phyloP scores from a whole-genome alignment of 164 flowering plant species.

The Magnolia officinalis region DNA sequence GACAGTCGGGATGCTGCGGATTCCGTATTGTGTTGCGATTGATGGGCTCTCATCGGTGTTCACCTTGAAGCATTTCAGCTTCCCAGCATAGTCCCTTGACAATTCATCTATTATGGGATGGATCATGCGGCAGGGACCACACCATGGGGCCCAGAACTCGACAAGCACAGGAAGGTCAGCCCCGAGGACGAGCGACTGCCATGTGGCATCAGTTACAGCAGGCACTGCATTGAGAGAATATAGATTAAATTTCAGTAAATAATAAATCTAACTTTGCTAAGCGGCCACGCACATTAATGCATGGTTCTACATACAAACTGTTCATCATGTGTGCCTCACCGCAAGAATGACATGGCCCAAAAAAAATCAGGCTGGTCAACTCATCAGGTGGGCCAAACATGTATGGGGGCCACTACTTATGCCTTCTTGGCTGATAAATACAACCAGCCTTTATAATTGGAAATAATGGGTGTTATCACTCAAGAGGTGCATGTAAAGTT shows the following conservation, averaged over 20 bases:
- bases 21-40: conserved; percentile 67
- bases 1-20: conserved; percentile 88
- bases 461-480: no score
- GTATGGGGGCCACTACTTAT: no score
- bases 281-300: no score
- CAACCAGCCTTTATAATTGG: no score
- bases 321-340: no score
- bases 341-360: no score
- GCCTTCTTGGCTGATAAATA: no score
- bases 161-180: conserved; percentile 61
- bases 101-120: conserved; percentile 71
- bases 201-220: conserved; percentile 51
- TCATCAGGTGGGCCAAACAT: no score
- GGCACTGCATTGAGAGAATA: conserved; percentile 43
- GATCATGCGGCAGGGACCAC: conserved; percentile 95
- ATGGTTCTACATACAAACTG: no score
- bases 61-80: conserved; percentile 72
- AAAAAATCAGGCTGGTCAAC: no score
- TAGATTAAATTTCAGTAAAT: neutral
- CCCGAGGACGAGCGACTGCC: conserved; percentile 67
- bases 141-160: conserved; percentile 98
- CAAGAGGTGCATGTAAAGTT: neutral
- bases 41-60: conserved; percentile 75
- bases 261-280: neutral
- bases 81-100: conserved; percentile 61